Base-by-base conservation (phyloP, 345 rosid species). In the Rhodomyrtus tomentosa region DNA sequence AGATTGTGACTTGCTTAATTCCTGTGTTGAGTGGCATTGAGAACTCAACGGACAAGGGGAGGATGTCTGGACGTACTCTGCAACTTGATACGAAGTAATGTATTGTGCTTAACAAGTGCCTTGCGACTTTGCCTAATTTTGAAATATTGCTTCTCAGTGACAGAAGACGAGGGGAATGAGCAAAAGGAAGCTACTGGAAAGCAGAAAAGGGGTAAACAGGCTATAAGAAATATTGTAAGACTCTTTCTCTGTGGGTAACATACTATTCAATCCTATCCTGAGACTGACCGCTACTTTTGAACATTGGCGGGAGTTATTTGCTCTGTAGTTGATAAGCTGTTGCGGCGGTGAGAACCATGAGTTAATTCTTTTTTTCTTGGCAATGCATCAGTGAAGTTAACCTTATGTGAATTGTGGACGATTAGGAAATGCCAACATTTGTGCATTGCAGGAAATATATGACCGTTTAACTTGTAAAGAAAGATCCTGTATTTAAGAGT, bases 141-240 rank as follows among this genome's bases (percentile, higher is more conserved):
- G 58, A 82, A 51, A 50, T 8, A 42, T 25, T 83, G 56, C 68
- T 18, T 74, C 58, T 50, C 83, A 54, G 53, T 87, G 85, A 55
- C 92, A 96, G 98, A 95, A 82, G 96, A 95, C 80, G 95, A 92
- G 86, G 50, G 53, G 3, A 84, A 85, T 82, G 92, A 89, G 80
- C 83, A 82, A 62, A 96, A 91, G 91, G 92, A 88, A 55, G 68
- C 89, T 20, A 88, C 89, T 54, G 84, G 93, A 88, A 95, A 85
- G 89, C 90, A 92, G 85, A 95, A 89, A 89, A 89, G 91, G 82
- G 88, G 81, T 85, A 86, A 89, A 83, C 54, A 79, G 49, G 55
- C 86, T 55, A 82, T 85, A 38, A 83, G 88, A 87, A 90, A 80
- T 86, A 94, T 91, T 84, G 96, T 83, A 81, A 85, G 42, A 73